phyloP scores from a whole-genome alignment of 2,329 filamentous ascomycete species.

The Exophiala aquamarina region DNA sequence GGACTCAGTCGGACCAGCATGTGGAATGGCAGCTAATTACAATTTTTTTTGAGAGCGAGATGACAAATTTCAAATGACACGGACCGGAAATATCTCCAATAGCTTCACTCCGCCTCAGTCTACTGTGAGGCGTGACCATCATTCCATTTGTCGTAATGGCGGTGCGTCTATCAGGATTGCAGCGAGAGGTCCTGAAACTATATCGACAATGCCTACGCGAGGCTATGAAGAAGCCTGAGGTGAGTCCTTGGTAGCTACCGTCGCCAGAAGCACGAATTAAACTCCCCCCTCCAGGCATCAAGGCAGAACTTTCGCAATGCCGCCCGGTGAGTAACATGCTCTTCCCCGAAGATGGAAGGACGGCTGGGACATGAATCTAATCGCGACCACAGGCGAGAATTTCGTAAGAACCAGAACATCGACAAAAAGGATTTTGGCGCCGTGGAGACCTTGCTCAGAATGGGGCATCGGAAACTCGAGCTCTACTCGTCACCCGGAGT shows the following conservation, averaged over 20 bases:
- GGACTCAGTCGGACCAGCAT: too few species aligned
- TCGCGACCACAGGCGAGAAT: constrained; percentile 62
- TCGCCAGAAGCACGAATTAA: neutral
- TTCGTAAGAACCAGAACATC: constrained; percentile 67
- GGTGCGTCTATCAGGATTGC: constrained; percentile 75
- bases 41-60: too few species aligned
- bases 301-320: constrained; percentile 40
- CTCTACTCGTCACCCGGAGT: constrained; percentile 78
- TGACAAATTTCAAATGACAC: too few species aligned
- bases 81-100: too few species aligned
- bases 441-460: constrained; percentile 81
- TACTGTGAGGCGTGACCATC: too few species aligned
- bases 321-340: constrained; percentile 39
- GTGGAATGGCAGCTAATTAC: too few species aligned
- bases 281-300: constrained; percentile 8
- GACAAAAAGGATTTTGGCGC: constrained; percentile 84
- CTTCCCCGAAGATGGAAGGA: too few species aligned
- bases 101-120: too few species aligned
- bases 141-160: too few species aligned
- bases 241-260: constrained; percentile 41
- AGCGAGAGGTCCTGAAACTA: constrained; percentile 80
- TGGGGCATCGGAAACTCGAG: constrained; percentile 78
- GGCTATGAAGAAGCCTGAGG: constrained; percentile 74
- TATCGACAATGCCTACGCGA: constrained; percentile 85
- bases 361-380: too few species aligned